These are phyloP conservation scores for Clonostachys byssicola DNA, from an alignment of 2,329 filamentous ascomycete species.

Conservation along the genomic window DNA sequence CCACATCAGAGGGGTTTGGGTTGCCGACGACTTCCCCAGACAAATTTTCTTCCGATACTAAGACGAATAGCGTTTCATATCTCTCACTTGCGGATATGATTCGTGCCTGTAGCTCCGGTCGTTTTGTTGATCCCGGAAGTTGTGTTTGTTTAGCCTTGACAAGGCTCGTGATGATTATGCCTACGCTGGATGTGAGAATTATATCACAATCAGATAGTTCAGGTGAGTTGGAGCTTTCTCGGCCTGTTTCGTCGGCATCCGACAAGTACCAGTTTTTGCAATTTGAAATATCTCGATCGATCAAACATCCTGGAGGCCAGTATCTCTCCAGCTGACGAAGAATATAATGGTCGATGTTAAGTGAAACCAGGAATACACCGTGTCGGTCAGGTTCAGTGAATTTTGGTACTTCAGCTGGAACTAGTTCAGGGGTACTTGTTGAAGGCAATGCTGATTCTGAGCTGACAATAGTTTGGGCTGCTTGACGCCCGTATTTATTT, in stretches of 20 bases:
- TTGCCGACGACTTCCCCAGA: slow-evolving; percentile 33
- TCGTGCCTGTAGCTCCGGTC: slow-evolving; percentile 47
- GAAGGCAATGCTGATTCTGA: no score
- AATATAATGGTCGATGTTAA: not conserved
- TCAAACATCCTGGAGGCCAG: not conserved
- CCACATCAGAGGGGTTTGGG: slow-evolving; percentile 32
- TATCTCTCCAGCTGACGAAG: not conserved
- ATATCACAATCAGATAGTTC: slow-evolving; percentile 64
- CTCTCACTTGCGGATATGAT: slow-evolving; percentile 47
- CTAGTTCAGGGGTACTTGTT: no score
- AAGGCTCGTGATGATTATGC: slow-evolving; percentile 66
- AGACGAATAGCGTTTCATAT: slow-evolving; percentile 65
- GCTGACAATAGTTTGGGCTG: no score
- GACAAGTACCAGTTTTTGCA: no score
- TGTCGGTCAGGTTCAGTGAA: slow-evolving; percentile 1
- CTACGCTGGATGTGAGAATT: slow-evolving; percentile 63
- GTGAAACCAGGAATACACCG: not conserved
- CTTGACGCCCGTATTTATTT: no score
- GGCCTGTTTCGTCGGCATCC: no score
- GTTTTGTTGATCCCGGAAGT: slow-evolving; percentile 44
- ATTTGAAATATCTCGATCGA: not conserved
- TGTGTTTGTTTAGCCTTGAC: slow-evolving; percentile 69
- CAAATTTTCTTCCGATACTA: slow-evolving; percentile 55
- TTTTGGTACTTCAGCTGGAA: not conserved
- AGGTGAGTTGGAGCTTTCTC: no score